Evolutionary conservation across 208 protist species (phyloP).

Genomic region (Crithidia thermophila): DNA sequence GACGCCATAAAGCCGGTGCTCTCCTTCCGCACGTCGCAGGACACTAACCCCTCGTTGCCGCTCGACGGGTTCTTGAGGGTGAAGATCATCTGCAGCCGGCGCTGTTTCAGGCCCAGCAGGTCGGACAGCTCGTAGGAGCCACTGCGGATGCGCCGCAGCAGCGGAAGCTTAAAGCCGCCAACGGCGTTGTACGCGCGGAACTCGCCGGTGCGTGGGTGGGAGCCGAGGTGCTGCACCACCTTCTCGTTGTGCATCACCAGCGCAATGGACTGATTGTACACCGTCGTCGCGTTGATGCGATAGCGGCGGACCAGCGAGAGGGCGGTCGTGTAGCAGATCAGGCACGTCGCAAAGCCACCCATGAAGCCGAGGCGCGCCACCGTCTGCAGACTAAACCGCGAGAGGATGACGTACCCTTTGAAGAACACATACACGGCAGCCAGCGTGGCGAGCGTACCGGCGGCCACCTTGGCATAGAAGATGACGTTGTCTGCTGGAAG

Average conservation of each 20-base stretch:
- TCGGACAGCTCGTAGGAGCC: constrained; percentile 86
- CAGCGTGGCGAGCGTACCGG: constrained; percentile 32
- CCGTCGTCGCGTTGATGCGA: constrained; percentile 80
- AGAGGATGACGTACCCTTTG: constrained; percentile 76
- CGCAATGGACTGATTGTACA: constrained; percentile 92
- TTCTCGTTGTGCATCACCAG: constrained; percentile 82
- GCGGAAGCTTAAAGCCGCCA: constrained; percentile 83
- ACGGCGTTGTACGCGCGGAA: constrained; percentile 80
- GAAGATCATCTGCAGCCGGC: constrained; percentile 89
- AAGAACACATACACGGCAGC: constrained; percentile 71
- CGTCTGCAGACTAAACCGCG: constrained; percentile 75
- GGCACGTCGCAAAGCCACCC: constrained; percentile 73
- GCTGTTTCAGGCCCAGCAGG: constrained; percentile 78
- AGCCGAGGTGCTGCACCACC: constrained; percentile 78
- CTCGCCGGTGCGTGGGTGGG: constrained; percentile 81
- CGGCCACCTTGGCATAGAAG: constrained; percentile 80
- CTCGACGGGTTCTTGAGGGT: constrained; percentile 71
- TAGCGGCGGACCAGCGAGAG: constrained; percentile 59
- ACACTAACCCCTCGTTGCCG: constrained; percentile 76
- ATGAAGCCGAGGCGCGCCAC: constrained; percentile 86
- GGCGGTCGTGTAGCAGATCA: constrained; percentile 59
- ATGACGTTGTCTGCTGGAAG: constrained; percentile 74
- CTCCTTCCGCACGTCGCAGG: constrained; percentile 81
- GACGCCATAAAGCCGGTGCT: constrained; percentile 71
- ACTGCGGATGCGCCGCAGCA: constrained; percentile 82